Base-by-base conservation (phyloP, 176 grass and related monocot genomes). In the barley (Hordeum vulgare) region DNA sequence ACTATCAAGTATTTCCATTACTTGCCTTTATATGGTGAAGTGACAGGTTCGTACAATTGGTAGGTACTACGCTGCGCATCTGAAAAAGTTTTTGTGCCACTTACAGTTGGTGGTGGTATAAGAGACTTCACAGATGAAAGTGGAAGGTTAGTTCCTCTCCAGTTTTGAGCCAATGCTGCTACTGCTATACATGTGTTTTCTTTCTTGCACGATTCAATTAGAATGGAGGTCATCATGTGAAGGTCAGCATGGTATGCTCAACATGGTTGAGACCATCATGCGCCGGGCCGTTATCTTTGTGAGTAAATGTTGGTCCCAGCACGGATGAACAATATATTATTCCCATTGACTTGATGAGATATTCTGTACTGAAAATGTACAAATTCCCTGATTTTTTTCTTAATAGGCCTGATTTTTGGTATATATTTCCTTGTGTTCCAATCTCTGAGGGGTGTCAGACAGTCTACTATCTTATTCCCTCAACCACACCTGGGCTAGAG, bases 61-160 rank as follows among this genome's bases (percentile, higher is more conserved):
- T 86, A 99, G 96, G 93, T 99, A 41, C 82, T 99, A 63, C 89
- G 93, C 14, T 86, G 77, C 75, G 82, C 96, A 61, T 99, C 96
- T 47, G 87, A 99, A 90, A 99, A 94, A 66, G 89, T 99, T 83
- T 99, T 99, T 92, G 96, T 99, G 76, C 96, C 96, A 63, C 89
- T 99, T 85, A 99, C 96, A 67, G 96, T 99, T 88, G 96, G 96
- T 79, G 93, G 96, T 80, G 96, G 96, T 69, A 99, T 99, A 86
- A 88, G 96, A 90, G 96, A 99, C 58, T 99, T 99, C 85, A 99
- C 89, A 51, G 96, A 99, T 92, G 89, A 81, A 54, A 94, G 91
- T 83, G 96, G 96, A 86, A 96, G 93, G 96, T 94, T 85, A 78
- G 62, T 83, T 65, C 33, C 9, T 77, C 7, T 54, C 62, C 34